Base-by-base conservation (phyloP, 225 moss, liverwort and hornwort genomes). In the Asterella californica region DNA sequence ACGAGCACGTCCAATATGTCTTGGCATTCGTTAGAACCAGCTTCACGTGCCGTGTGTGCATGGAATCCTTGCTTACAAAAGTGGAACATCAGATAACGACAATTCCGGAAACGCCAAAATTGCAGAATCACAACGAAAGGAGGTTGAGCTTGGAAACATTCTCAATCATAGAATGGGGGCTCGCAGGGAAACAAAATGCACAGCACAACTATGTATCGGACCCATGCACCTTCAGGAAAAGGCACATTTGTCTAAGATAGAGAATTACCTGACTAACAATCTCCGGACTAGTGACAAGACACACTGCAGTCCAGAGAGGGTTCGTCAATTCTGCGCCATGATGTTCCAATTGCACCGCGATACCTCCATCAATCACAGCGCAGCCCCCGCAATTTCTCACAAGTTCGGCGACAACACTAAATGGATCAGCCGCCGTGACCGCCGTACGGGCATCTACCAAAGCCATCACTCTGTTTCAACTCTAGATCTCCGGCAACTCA, bases 341-440 rank as follows among this genome's bases (percentile, higher is more conserved):
- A 48, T 90, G 91, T 84, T 93, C 97, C 83, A 99, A 84, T 81
- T 94, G 94, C 74, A 92, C 94, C 22, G 97, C 97, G 82, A 99
- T 89, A 10, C 97, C 97, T 79, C 97, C 97, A 86, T 99, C 97
- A 24, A 85, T 93, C 72, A 88, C 93, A 72, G 90, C 93, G 73
- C 89, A 92, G 62, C 94, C 97, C 47, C 94, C 97, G 68, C 87
- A 82, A 78, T 88, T 89, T 76, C 86, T 85, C 80, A 99, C 75
- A 30, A 99, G 90, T 55, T 93, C 90, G 17, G 64, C 38, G 2
- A 88, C 74, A 7, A 54, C 74, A 6, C 45, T 82, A 33, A 82
- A 84, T 4, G 82, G 61, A 76, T 85, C 76, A 3, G 59, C 54
- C 27, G 45, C 49, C 22, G 34, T 32, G 0, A 30, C 36, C 49